Base-by-base conservation (phyloP, 129 eudicot genomes). In the Ambrosia artemisiifolia region DNA sequence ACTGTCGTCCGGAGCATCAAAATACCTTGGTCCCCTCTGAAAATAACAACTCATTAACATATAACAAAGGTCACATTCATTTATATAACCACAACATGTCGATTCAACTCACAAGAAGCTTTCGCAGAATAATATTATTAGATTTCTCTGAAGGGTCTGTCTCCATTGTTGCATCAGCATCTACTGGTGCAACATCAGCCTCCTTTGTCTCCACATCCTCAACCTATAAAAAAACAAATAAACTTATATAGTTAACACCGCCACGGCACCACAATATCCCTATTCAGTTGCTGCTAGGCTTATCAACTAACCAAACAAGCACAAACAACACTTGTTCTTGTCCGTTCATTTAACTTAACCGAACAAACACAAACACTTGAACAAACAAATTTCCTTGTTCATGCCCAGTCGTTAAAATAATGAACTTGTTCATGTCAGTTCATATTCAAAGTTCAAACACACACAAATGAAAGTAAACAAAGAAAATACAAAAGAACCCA, bases 21-120 rank as follows among this genome's bases (percentile, higher is more conserved):
- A 94, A 82, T 94, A 94, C 78, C 99, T 88, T 3, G 99, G 99
- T n/a, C 99, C 97, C 65, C 99, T 80, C 99, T 94, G 88, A 47
- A 80, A 62, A 72, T 69, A 40, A 73, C 40, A 86, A 76, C 54
- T 32, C 12, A 34, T 70, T 68, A 76, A 75, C 66, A 81, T 17
- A 74, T 5, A 75, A 69, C 56, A 79, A 57, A 73, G 28, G 36
- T 33, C 49, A 79, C 62, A 85, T 10, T 42, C 56, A 78, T 75
- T 64, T 43, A 54, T 63, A 32, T 43, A 35, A 68, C 28, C 64
- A 60, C 83, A 46, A 38, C 71, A 74, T 53, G 63, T 69, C 65
- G 42, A 78, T 65, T 82, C 43, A 72, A 94, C 99, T 90, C 89
- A 94, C 99, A 83, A 94, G 99, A 84, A 94, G 99, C 89, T 79